A percentile compares a stretch with the other conserved stretches of the same genome.
Evolutionary conservation across 257 asterid species (phyloP).

Genomic region (Ocimum tenuiflorum): DNA sequence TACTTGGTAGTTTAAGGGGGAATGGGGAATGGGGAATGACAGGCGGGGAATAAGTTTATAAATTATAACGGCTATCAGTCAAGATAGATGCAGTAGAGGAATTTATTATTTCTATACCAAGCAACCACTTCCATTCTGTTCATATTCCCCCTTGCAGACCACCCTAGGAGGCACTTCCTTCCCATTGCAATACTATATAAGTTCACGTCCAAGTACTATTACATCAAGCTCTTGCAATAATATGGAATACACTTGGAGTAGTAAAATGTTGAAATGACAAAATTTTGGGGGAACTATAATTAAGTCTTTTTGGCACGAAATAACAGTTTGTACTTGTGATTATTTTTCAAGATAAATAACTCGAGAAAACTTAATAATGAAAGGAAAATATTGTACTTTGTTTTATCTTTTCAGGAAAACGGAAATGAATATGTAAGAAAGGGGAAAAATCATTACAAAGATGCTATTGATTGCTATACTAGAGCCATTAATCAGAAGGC

Average conservation of each 20-base stretch:
- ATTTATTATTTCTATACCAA: too few species aligned
- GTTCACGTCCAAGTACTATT: neutral
- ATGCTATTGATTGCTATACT: constrained; percentile 86
- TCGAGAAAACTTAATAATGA: neutral
- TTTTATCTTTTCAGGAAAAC: constrained; percentile 47
- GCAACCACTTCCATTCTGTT: too few species aligned
- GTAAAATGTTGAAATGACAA: neutral
- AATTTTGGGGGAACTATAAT: neutral
- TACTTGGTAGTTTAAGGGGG: too few species aligned
- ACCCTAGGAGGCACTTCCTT: too few species aligned
- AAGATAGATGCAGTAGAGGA: too few species aligned
- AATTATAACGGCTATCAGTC: too few species aligned
- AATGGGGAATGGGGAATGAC: too few species aligned
- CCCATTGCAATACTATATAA: neutral
- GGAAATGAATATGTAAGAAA: constrained; percentile 76
- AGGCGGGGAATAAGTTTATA: too few species aligned
- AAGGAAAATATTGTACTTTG: neutral
- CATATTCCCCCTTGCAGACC: too few species aligned
- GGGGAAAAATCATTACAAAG: constrained; percentile 76
- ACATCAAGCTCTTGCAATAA: neutral
- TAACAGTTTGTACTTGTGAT: neutral
- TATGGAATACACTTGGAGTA: neutral
- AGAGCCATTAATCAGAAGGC: constrained; percentile 89
- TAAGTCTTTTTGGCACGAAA: neutral
- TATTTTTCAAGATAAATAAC: neutral